phyloP scores from a whole-genome alignment of 2,329 filamentous ascomycete genomes.

The Davidsoniella australis region DNA sequence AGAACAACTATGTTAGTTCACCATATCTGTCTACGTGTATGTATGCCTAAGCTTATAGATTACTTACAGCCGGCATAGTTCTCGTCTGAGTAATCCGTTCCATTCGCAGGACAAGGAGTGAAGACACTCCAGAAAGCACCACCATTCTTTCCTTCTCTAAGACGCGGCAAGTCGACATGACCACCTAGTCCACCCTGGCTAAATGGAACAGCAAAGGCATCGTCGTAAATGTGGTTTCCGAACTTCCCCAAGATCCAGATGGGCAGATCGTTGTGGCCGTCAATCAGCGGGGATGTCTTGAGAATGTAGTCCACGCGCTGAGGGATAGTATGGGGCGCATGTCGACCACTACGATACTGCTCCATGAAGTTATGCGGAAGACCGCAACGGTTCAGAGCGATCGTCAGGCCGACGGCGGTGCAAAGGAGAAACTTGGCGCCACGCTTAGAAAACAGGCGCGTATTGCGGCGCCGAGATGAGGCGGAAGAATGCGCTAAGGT shows the following conservation, averaged over 20 bases:
- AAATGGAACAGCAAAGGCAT: slow-evolving; percentile 59
- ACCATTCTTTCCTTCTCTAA: slow-evolving; percentile 54
- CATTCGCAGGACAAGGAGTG: slow-evolving; percentile 56
- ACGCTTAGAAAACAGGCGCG: no score
- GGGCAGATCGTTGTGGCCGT: slow-evolving; percentile 81
- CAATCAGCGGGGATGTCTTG: slow-evolving; percentile 25
- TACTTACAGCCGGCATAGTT: slow-evolving; percentile 49
- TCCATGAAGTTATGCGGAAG: no score
- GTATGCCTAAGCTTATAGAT: background rate
- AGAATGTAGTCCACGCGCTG: slow-evolving; percentile 8
- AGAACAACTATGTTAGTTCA: slow-evolving; percentile 8
- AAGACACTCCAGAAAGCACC: slow-evolving; percentile 92
- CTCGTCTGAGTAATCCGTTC: slow-evolving; percentile 54
- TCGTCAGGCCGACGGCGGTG: background rate
- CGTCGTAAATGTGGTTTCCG: slow-evolving; percentile 60
- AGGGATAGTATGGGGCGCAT: background rate
- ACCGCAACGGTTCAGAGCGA: background rate
- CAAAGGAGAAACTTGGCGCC: background rate
- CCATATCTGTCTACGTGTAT: background rate
- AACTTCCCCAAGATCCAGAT: slow-evolving; percentile 50
- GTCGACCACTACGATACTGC: no score
- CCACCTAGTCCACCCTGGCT: slow-evolving; percentile 47
- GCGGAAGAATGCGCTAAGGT: no score
- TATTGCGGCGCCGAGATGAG: no score
- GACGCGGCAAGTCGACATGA: slow-evolving; percentile 66